Base-by-base conservation (phyloP, 495 filamentous ascomycete species). In the Coniosporium apollinis region DNA sequence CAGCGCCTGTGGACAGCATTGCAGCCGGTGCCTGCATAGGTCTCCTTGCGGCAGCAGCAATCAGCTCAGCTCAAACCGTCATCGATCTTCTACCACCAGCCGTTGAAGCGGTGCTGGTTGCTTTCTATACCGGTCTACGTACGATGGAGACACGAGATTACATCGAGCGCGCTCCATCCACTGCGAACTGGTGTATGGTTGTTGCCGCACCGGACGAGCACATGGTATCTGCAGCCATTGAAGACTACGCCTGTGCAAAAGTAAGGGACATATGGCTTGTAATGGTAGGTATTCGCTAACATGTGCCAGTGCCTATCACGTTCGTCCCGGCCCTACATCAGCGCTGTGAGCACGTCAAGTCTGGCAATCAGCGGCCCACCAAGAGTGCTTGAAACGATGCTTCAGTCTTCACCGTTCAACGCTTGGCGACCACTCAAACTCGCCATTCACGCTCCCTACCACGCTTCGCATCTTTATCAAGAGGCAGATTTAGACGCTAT, bases 401-500 rank as follows among this genome's bases (percentile, higher is more conserved):
- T 26, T 13, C 36, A 44, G 37, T 22, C 29, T 4, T 30, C 36
- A 4, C 26, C 33, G 3, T 44, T 44, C 28, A 32, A 30, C 19
- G 42, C 39, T 16, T 33, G 28, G 16, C 35, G 35, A 17, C 19
- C 28, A 19, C 31, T 28, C 17, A 36, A 30, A 15, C 1, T 34
- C n/a, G 13, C 2, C 6, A 13, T 37, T 37, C 39, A 41, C 16
- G 48, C 22, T 9, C 54, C 52, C 5, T 55, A 51, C 21, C 54
- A 57, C 32, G 52, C 46, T 2, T 22, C 42, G 2, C 52, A 57
- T 47, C 40, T 55, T 10, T 51, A 47, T 33, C 38, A 44, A 11
- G 18, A 37, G 10, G 33, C 42, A 0, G 47, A 57, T 37, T 33
- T 45, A 11, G 22, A 43, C 1, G 28, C 43, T 17, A 47, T 52